These are phyloP conservation scores for Apophysomyces variabilis DNA, from an alignment of 371 early-diverging fungal species.

Conservation along the genomic window DNA sequence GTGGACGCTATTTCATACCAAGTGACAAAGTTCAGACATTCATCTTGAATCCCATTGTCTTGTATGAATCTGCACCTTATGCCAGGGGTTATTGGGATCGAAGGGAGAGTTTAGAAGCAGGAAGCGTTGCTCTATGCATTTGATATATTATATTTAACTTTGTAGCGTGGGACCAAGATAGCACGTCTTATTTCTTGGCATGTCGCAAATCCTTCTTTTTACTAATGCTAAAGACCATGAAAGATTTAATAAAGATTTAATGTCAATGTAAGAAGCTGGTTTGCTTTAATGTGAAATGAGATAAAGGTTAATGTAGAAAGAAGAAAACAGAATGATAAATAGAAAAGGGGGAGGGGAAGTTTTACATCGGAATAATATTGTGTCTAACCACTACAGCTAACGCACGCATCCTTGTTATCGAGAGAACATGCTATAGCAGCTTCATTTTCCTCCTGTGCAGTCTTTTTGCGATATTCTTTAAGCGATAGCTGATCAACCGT, in stretches of 20 bases:
- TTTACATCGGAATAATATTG: background rate
- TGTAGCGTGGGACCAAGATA: no score
- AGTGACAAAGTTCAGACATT: no score
- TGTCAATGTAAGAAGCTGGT: slow-evolving; percentile 5
- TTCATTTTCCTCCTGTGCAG: slow-evolving; percentile 38
- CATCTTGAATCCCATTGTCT: no score
- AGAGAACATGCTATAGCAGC: slow-evolving; percentile 81
- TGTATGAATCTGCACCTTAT: no score
- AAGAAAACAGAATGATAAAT: background rate
- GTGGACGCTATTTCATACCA: no score
- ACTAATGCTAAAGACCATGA: no score
- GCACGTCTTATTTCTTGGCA: no score
- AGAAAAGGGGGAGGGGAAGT: background rate
- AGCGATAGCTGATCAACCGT: slow-evolving; percentile 54
- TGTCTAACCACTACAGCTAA: slow-evolving; percentile 84
- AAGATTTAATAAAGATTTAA: background rate
- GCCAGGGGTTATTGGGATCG: no score
- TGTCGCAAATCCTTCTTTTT: no score
- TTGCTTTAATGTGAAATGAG: background rate
- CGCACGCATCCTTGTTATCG: slow-evolving; percentile 91
- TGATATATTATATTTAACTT: no score
- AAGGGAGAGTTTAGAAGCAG: no score
- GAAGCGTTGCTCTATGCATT: no score
- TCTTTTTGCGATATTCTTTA: slow-evolving; percentile 37
- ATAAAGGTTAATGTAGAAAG: background rate